A percentile compares a stretch with the other conserved stretches of the same genome.
Conservation (phyloP, 108 stramenopile genomes). For the Cyclotella baltica region DNA sequence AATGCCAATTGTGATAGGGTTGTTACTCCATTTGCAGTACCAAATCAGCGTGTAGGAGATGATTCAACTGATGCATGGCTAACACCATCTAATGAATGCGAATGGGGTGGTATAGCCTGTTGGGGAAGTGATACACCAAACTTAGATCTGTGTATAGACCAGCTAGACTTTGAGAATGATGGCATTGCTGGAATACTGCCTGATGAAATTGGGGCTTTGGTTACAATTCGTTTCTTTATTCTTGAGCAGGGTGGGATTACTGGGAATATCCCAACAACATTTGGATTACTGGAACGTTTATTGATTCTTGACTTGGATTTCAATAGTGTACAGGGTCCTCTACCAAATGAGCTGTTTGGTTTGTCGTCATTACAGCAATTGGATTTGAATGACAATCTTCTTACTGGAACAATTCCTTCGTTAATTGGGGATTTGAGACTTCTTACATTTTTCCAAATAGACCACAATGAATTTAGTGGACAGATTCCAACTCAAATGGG, state of each 20-base stretch:
- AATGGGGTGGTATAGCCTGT: constrained; percentile 72
- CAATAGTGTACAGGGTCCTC: constrained; percentile 57
- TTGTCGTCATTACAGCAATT: constrained; percentile 65
- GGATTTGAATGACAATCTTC: constrained; percentile 78
- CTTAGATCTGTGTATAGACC: constrained; percentile 29
- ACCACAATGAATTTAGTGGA: constrained; percentile 66
- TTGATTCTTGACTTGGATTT: constrained; percentile 71
- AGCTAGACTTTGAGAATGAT: constrained; percentile 54
- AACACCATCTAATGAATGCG: constrained; percentile 62
- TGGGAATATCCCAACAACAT: constrained; percentile 66
- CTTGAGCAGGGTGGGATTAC: constrained; percentile 67
- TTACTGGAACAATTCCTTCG: constrained; percentile 65
- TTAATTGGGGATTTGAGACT: constrained; percentile 54
- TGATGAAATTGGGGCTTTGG: constrained; percentile 54
- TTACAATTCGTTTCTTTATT: constrained; percentile 51
- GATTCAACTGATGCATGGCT: constrained; percentile 65
- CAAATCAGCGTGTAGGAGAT: constrained; percentile 32
- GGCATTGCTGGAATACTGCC: constrained; percentile 70
- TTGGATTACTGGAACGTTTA: constrained; percentile 34
- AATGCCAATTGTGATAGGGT: constrained; percentile 23
- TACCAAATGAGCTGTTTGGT: constrained; percentile 59
- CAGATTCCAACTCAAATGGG: constrained; percentile 59
- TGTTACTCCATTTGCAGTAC: constrained; percentile 34
- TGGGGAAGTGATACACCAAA: constrained; percentile 39
- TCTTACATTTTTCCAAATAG: constrained; percentile 68